Conservation (phyloP, 306 rosid species). For the Lupinus albus region DNA sequence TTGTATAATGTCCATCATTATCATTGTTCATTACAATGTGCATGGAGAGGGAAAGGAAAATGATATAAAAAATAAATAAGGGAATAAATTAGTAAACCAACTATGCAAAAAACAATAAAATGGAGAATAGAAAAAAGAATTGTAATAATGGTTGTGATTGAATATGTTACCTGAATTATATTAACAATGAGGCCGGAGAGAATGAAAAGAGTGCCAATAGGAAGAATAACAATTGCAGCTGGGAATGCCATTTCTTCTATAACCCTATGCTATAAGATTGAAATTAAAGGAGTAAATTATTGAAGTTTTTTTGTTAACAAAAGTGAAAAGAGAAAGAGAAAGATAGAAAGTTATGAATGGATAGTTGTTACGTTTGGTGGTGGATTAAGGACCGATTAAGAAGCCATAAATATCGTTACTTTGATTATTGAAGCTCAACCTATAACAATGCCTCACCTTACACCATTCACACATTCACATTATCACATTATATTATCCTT, state of each 20-base stretch:
- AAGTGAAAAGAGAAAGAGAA: not conserved
- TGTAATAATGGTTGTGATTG: not conserved
- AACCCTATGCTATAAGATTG: conserved; percentile 11
- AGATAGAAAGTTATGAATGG: not conserved
- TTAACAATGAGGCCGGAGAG: conserved; percentile 79
- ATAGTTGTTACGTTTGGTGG: not conserved
- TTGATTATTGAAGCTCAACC: no score
- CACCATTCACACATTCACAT: no score
- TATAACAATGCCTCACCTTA: no score
- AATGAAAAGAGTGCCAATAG: conserved; percentile 70
- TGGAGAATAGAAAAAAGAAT: not conserved
- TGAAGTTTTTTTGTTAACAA: not conserved
- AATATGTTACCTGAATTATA: conserved; percentile 62
- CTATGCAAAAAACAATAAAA: not conserved
- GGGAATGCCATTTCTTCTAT: conserved; percentile 66
- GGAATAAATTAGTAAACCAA: not conserved
- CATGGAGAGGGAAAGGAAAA: not conserved
- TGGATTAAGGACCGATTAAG: conserved; percentile 24
- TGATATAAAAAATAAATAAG: not conserved
- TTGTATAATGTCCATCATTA: no score
- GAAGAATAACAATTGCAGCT: conserved; percentile 66
- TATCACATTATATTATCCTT: no score
- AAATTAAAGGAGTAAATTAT: not conserved
- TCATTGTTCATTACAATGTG: not conserved
- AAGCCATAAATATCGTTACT: conserved; percentile 20